These are phyloP conservation scores for Platismatia glauca DNA, from an alignment of 495 filamentous ascomycete genomes.

Conservation along the genomic window DNA sequence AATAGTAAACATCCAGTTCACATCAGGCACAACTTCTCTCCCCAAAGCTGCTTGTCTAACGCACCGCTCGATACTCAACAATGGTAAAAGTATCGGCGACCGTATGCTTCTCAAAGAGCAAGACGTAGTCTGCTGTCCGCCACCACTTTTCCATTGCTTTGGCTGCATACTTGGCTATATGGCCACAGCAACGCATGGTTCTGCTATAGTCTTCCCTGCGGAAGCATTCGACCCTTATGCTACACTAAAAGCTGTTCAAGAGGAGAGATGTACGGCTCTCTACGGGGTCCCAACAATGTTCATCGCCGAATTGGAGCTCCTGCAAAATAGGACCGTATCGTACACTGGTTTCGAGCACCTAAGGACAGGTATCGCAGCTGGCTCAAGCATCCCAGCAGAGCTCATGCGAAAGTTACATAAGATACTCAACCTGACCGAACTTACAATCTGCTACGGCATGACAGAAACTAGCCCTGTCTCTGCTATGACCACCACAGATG, in stretches of 20 bases:
- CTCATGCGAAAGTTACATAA: constrained; percentile 75
- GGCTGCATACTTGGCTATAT: constrained; percentile 86
- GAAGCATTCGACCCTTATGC: constrained; percentile 80
- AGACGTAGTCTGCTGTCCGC: constrained; percentile 77
- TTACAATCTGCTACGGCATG: constrained; percentile 98
- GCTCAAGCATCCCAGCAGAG: constrained; percentile 69
- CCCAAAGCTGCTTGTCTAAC: constrained; percentile 90
- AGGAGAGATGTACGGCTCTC: constrained; percentile 70
- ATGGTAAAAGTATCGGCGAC: constrained; percentile 71
- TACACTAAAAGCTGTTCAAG: constrained; percentile 59
- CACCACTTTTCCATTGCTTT: constrained; percentile 90
- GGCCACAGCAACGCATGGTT: constrained; percentile 84
- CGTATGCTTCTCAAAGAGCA: constrained; percentile 66
- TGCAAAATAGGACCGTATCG: constrained; percentile 46
- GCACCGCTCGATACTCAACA: constrained; percentile 82
- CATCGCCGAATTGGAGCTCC: constrained; percentile 68
- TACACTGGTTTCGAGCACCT: constrained; percentile 57
- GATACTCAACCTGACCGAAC: constrained; percentile 66
- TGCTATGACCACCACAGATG: constrained; percentile 78
- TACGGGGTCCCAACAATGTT: constrained; percentile 98
- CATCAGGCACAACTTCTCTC: constrained; percentile 78
- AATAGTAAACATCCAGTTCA: constrained; percentile 93
- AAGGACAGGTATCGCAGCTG: constrained; percentile 86
- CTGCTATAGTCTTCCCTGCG: constrained; percentile 73
- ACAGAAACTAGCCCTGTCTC: constrained; percentile 92